Evolutionary conservation across 192 early-diverging fungal genomes (phyloP).

Genomic region (Backusella tarrabulga): DNA sequence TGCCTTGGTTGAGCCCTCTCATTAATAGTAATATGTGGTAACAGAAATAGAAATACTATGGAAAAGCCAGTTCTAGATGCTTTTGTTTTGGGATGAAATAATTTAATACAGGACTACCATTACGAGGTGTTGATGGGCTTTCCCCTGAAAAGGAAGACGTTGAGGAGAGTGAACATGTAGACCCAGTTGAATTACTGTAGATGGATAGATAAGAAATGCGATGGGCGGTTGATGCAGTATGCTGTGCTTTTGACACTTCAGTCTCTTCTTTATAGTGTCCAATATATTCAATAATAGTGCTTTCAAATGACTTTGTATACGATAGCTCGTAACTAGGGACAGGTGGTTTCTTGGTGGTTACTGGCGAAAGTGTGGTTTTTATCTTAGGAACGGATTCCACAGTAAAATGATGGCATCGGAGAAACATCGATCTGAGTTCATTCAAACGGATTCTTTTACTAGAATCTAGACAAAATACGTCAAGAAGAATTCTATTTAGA

Average conservation of each 20-base stretch:
- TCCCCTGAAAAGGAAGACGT: not conserved
- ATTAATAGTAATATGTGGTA: not conserved
- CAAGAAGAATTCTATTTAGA: conserved; percentile 51
- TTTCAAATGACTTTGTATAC: conserved; percentile 12
- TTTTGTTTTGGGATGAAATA: not conserved
- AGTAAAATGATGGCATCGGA: conserved; percentile 8
- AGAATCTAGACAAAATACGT: conserved; percentile 46
- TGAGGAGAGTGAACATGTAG: conserved; percentile 2
- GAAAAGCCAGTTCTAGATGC: not conserved
- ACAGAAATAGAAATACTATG: not conserved
- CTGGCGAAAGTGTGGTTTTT: not conserved
- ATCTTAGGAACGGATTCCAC: not conserved
- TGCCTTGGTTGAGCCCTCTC: not conserved
- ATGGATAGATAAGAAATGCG: not conserved
- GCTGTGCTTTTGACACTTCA: conserved; percentile 1
- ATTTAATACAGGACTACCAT: conserved; percentile 16
- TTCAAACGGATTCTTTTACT: conserved; percentile 37
- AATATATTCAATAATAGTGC: conserved; percentile 5
- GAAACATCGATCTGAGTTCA: conserved; percentile 31
- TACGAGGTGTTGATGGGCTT: conserved; percentile 8
- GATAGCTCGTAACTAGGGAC: not conserved
- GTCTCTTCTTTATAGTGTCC: not conserved
- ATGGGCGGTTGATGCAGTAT: not conserved
- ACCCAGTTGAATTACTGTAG: not conserved
- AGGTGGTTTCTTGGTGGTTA: not conserved